phyloP scores from a whole-genome alignment of 257 asterid genomes.

The Fraxinus anomala region DNA sequence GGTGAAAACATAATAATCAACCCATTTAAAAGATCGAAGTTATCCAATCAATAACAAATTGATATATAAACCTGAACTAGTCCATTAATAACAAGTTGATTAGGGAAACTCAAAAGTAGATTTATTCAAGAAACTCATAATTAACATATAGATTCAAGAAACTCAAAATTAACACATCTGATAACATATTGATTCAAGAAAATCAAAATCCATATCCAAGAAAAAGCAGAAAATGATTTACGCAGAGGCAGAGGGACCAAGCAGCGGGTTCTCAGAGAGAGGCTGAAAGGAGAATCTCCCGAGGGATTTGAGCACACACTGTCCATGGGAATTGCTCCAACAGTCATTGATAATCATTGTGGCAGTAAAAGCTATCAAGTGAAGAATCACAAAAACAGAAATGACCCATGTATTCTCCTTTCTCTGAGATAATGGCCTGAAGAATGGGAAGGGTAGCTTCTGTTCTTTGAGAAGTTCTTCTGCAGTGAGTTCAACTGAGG shows the following conservation, averaged over 20 bases:
- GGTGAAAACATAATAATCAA: not conserved
- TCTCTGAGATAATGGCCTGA: constrained; percentile 62
- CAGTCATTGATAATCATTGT: constrained; percentile 80
- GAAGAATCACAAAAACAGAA: constrained; percentile 72
- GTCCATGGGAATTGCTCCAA: constrained; percentile 62
- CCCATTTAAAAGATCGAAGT: not conserved
- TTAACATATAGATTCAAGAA: not conserved
- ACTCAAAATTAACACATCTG: not conserved
- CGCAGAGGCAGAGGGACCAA: constrained; percentile 96
- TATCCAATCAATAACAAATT: not conserved
- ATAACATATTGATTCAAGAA: not conserved
- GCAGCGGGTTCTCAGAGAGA: constrained; percentile 74
- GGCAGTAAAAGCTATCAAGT: constrained; percentile 56
- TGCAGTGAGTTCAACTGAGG: constrained; percentile 48
- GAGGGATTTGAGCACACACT: constrained; percentile 57
- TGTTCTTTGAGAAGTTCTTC: constrained; percentile 54
- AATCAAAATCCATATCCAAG: not conserved
- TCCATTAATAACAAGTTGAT: not conserved
- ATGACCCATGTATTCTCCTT: constrained; percentile 75
- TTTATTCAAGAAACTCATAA: not conserved
- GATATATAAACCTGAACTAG: not conserved
- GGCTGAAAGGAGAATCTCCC: constrained; percentile 86
- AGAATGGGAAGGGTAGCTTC: constrained; percentile 64
- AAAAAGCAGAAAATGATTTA: constrained; percentile 34
- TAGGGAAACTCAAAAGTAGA: not conserved